Base-by-base conservation (phyloP, 805 yeast genomes). In the Wickerhamomyces bisporus region DNA sequence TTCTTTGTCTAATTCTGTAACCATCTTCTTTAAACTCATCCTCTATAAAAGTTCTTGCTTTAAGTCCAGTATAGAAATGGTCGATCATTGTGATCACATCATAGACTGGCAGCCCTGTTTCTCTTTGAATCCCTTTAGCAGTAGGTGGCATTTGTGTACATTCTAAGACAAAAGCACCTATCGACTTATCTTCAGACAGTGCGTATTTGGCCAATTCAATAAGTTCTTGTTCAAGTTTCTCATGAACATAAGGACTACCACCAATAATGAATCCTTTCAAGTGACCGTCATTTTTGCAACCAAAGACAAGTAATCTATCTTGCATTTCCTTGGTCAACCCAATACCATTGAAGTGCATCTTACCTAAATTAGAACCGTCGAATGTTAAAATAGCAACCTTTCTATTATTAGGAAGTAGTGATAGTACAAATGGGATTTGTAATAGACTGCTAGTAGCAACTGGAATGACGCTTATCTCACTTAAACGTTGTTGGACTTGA, bases 131-230 rank as follows among this genome's bases (percentile, higher is more conserved):
- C 2, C 57, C 59, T 30, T 46, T 49, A 12, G 62, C 47, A 33
- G 42, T 52, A n/a, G 64, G 65, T 15, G 62, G 63, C 62, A 62
- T 61, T 35, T 61, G 61, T 7, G 64, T 57, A 38, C 66, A 60
- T 39, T 60, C 65, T 37, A 61, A 48, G 9, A 61, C 61, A 37
- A 61, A 47, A 0, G 55, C 64, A 11, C 57, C 55, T 26, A 60
- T 48, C 6, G 38, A 32, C 8, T 53, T 49, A 17, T 44, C 46
- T 15, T 50, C 42, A 7, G 41, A 40, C 1, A 62, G 8, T 8
- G 57, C 39, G 4, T 42, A 44, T 15, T 41, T 31, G 2, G 61
- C 56, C 21, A 55, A 35, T 7, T 30, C 33, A 8, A 59, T 55
- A 28, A 58, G 38, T 36, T 61, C 63, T 7, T 47, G 42, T 18